Base-by-base conservation (phyloP, 1,284 basidiomycete species). In the Austroboletus novae-zelandiae region DNA sequence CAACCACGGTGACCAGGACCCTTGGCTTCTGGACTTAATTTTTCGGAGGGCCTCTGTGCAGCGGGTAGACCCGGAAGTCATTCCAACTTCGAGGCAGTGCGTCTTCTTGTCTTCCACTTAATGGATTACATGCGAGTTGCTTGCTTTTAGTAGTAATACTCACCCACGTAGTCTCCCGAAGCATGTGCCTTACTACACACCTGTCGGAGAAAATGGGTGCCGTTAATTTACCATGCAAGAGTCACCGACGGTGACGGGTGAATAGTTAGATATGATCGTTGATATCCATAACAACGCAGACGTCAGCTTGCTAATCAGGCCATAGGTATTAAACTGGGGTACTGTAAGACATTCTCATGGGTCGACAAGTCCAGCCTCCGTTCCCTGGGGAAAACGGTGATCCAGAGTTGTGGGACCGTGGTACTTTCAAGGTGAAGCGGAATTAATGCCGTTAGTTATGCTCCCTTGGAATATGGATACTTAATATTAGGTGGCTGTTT, bases 201-300 rank as follows among this genome's bases (percentile, higher is more conserved):
- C 14, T 29, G 27, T 32, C 43, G 52, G 35, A 35, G 30, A 27
- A 35, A 20, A 14, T 20, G 14, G 25, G 27, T 4, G 18, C 2
- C 18, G n/a, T 20, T 20, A 32, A 20, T 40, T 9, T 14, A 14
- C 13, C 23, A 4, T 18, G 15, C 34, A 34, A 27, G 8, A 34
- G 27, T 27, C 4, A 17, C 43, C 43, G 35, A 54, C 14, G 27
- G 35, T 35, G 39, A 32, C 15, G 17, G 40, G 11, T 23, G 34
- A 14, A 25, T 36, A 18, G 17, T 14, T 1, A 32, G 17, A 20
- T 8, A 11, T 27, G 25, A 9, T 27, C 32, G 14, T 6, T 35
- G 25, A 41, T 55, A 23, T 58, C 46, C 55, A 58, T 52, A 47
- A 41, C 44, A 58, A 55, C 52, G 32, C 18, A n/a, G 17, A 18